Conservation (phyloP, 1,284 basidiomycete species). For the Melanopsichium pennsylvanicum region DNA sequence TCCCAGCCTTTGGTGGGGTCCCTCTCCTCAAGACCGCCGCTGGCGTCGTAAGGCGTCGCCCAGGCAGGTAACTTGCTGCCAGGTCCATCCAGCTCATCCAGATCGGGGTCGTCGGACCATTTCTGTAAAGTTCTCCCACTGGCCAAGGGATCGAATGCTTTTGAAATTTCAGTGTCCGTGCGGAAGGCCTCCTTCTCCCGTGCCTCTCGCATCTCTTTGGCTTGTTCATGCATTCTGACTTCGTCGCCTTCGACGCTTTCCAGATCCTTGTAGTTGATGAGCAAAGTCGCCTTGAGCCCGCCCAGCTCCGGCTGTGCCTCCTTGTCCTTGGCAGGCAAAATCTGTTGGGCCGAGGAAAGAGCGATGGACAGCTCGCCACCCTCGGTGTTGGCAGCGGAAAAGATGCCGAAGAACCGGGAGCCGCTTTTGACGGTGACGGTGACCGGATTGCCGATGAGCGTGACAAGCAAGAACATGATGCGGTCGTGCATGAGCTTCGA, state of each 20-base stretch:
- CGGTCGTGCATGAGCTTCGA: conserved; percentile 51
- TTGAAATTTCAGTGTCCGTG: conserved; percentile 60
- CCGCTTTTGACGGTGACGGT: conserved; percentile 53
- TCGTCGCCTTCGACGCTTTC: conserved; percentile 50
- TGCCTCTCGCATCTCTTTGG: conserved; percentile 41
- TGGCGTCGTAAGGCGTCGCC: conserved; percentile 16
- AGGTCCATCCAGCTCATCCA: conserved; percentile 36
- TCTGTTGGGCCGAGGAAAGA: conserved; percentile 51
- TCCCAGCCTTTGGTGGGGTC: conserved; percentile 75
- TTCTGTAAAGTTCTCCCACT: conserved; percentile 53
- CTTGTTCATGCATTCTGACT: conserved; percentile 48
- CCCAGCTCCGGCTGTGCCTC: conserved; percentile 33
- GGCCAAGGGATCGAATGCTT: conserved; percentile 41
- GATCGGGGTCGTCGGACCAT: conserved; percentile 55
- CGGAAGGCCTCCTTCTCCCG: conserved; percentile 54
- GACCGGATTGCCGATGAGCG: conserved; percentile 53
- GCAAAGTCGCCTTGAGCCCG: conserved; percentile 41
- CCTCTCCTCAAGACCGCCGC: conserved; percentile 14
- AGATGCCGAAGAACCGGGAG: conserved; percentile 56
- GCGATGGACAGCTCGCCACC: conserved; percentile 50
- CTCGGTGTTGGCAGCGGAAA: conserved; percentile 51
- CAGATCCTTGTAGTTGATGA: conserved; percentile 53
- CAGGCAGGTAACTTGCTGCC: conserved; percentile 31
- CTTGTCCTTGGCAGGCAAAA: conserved; percentile 29
- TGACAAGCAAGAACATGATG: conserved; percentile 51